These are phyloP conservation scores for Sequoiadendron giganteum DNA, from an alignment of 75 land plant genomes.

Conservation along the genomic window DNA sequence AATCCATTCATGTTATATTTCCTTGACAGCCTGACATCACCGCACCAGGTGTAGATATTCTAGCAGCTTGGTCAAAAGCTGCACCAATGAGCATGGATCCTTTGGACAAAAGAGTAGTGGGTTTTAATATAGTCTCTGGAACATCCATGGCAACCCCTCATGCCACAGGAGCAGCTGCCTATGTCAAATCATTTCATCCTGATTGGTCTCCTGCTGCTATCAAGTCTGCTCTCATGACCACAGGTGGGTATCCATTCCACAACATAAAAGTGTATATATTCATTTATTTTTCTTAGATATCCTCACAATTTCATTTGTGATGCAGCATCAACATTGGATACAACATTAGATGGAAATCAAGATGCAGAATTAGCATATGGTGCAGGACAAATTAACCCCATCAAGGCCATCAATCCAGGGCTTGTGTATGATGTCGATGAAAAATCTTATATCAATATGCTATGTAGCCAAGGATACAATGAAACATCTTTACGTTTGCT, in stretches of 20 bases:
- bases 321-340: too few relatives aligned
- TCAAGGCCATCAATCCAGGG: constrained; percentile 61
- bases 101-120: too few relatives aligned
- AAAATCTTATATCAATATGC: constrained; percentile 44
- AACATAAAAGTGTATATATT: too few relatives aligned
- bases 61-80: not conserved
- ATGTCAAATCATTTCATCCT: constrained; percentile 1
- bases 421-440: constrained; percentile 50
- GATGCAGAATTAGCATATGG: constrained; percentile 16
- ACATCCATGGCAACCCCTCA: constrained; percentile 5
- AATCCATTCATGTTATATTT: not conserved
- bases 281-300: too few relatives aligned
- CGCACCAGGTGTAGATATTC: not conserved
- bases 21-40: not conserved
- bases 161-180: not conserved
- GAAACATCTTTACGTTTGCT: not conserved
- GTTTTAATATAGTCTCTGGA: constrained; percentile 6
- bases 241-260: not conserved
- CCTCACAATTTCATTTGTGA: too few relatives aligned
- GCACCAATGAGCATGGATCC: not conserved
- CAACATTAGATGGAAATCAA: too few relatives aligned
- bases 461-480: constrained; percentile 56
- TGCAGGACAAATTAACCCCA: constrained; percentile 57
- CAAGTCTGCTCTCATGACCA: constrained; percentile 8
- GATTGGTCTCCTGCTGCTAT: constrained; percentile 1